Evolutionary conservation across 116 monocot species (phyloP).

Genomic region (Cymodocea nodosa): DNA sequence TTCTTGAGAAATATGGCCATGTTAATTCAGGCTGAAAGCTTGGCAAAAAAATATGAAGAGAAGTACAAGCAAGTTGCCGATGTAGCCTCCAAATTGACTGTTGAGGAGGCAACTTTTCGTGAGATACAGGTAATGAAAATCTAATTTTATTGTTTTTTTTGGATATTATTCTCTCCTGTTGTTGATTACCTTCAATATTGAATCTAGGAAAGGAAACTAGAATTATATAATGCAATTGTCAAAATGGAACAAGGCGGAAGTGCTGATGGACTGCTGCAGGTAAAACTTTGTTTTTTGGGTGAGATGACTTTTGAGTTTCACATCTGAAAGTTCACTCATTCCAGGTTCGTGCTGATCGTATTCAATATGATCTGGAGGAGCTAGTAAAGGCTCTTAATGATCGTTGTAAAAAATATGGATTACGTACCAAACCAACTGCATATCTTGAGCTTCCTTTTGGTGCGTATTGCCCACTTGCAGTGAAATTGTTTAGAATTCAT

Average conservation of each 20-base stretch:
- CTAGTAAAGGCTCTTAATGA: constrained; percentile 72
- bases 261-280: constrained; percentile 74
- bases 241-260: constrained; percentile 89
- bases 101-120: constrained; percentile 82
- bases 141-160: not conserved
- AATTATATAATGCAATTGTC: constrained; percentile 71
- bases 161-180: not conserved
- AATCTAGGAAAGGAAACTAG: constrained; percentile 78
- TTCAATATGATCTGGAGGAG: constrained; percentile 91
- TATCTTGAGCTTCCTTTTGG: constrained; percentile 85
- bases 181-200: not conserved
- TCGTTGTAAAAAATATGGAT: constrained; percentile 62
- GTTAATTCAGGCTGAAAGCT: constrained; percentile 51
- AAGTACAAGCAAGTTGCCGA: constrained; percentile 91
- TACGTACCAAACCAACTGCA: constrained; percentile 65
- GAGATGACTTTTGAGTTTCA: not conserved
- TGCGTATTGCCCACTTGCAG: constrained; percentile 10
- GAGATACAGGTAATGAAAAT: constrained; percentile 68
- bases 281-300: constrained; percentile 7
- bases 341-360: constrained; percentile 75
- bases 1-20: not conserved
- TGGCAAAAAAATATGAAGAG: constrained; percentile 92
- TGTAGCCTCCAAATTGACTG: constrained; percentile 67
- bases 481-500: no score
- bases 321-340: not conserved